phyloP scores from a whole-genome alignment of 495 filamentous ascomycete species.

The Annulohypoxylon maeteangense region DNA sequence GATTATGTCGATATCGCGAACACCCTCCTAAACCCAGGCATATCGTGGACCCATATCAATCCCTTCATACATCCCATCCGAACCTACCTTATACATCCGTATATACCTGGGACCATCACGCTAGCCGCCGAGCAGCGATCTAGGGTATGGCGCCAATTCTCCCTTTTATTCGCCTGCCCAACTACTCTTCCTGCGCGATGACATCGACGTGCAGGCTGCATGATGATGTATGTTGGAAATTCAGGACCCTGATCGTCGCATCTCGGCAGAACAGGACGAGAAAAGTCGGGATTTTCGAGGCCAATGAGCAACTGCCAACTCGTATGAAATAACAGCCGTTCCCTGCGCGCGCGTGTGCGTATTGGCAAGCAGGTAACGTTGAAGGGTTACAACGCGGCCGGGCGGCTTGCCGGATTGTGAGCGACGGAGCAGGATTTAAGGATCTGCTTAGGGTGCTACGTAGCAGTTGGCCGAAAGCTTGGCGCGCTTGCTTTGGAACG shows the following conservation, averaged over 20 bases:
- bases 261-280: conserved; percentile 20
- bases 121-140: conserved; percentile 1
- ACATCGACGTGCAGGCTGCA: conserved; percentile 34
- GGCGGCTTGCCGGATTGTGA: conserved; percentile 29
- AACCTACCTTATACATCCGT: background rate
- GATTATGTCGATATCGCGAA: background rate
- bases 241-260: conserved; percentile 40
- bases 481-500: conserved; percentile 17
- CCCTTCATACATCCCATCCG: background rate
- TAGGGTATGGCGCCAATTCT: background rate
- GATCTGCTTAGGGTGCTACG: conserved; percentile 16
- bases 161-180: background rate
- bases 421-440: conserved; percentile 8
- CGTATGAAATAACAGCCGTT: conserved; percentile 19
- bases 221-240: conserved; percentile 25
- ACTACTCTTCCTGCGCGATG: conserved; percentile 21
- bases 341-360: conserved; percentile 15
- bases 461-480: conserved; percentile 24
- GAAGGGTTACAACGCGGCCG: conserved; percentile 19
- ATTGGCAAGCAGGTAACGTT: conserved; percentile 9
- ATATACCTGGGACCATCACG: background rate
- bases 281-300: background rate
- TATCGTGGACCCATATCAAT: background rate
- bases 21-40: background rate
- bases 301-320: conserved; percentile 30